Evolutionary conservation across 1,284 basidiomycete genomes (phyloP).

Genomic region (Termitomyces sp.): DNA sequence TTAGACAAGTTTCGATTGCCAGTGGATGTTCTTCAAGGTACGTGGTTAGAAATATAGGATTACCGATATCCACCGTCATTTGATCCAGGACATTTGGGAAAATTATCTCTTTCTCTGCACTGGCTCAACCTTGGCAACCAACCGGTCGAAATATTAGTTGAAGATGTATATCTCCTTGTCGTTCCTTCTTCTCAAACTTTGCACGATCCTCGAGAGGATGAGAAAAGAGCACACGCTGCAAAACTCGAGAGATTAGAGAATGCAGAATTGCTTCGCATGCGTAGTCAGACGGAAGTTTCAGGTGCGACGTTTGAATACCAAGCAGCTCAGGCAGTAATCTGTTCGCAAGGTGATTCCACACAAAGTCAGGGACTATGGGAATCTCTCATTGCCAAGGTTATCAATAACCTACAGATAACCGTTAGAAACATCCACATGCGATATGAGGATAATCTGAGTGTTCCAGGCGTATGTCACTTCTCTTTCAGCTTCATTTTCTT

Average conservation of each 20-base stretch:
- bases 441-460: constrained; percentile 94
- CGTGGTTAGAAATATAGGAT: constrained; percentile 6
- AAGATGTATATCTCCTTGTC: constrained; percentile 96
- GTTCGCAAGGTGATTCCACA: constrained; percentile 50
- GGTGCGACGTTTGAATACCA: constrained; percentile 28
- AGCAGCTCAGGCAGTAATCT: neutral
- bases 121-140: constrained; percentile 94
- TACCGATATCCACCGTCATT: neutral
- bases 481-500: neutral
- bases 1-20: constrained; percentile 96
- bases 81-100: constrained; percentile 82
- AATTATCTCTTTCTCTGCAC: constrained; percentile 88
- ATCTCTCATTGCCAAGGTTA: constrained; percentile 85
- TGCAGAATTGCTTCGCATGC: constrained; percentile 83
- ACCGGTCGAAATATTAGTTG: constrained; percentile 88
- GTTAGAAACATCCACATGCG: constrained; percentile 94
- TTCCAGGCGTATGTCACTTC: constrained; percentile 68
- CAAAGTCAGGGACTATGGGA: constrained; percentile 81
- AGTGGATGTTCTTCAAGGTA: constrained; percentile 93
- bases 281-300: constrained; percentile 51
- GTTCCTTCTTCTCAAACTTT: constrained; percentile 72
- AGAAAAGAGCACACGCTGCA: constrained; percentile 73
- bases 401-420: constrained; percentile 96
- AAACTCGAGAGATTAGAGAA: constrained; percentile 89
- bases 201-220: constrained; percentile 84